phyloP scores from a whole-genome alignment of 805 yeast genomes.

The Candida ipomoeae region DNA sequence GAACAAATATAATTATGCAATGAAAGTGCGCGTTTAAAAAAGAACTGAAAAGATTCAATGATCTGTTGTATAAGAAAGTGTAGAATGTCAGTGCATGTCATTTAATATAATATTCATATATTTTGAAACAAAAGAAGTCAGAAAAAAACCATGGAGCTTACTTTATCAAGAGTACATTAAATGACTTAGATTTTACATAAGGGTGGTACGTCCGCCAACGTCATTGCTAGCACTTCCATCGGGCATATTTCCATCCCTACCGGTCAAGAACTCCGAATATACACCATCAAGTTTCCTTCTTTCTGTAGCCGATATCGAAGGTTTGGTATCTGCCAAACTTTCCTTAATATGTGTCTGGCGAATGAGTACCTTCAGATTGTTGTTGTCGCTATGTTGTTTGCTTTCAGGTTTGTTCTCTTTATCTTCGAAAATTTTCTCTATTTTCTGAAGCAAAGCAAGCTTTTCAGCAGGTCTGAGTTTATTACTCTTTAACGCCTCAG shows the following conservation, averaged over 20 bases:
- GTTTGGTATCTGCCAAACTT: constrained; percentile 73
- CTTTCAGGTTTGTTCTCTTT: constrained; percentile 3
- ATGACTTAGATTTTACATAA: constrained; percentile 49
- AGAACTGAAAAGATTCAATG: background rate
- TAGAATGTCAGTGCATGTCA: background rate
- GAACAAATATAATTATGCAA: background rate
- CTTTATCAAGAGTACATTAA: background rate
- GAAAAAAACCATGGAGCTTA: background rate
- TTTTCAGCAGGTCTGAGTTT: constrained; percentile 37
- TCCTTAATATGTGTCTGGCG: constrained; percentile 50
- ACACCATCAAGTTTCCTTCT: constrained; percentile 55
- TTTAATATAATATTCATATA: background rate
- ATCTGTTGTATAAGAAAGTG: background rate
- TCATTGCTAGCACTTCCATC: constrained; percentile 76
- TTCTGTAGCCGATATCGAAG: constrained; percentile 82
- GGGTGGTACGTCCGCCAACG: constrained; percentile 79
- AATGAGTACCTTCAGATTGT: constrained; percentile 39
- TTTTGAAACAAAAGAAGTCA: background rate
- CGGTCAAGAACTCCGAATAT: constrained; percentile 68
- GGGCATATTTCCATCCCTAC: constrained; percentile 84
- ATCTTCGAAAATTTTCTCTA: constrained; percentile 33
- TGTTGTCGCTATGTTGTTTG: constrained; percentile 5
- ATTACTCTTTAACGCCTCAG: constrained; percentile 24
- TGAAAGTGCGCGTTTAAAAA: background rate
- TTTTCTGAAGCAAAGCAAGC: constrained; percentile 38